Percentiles rank a stretch among this genome's conserved stretches.
These are phyloP conservation scores for Leishmania tropica DNA, from an alignment of 208 protist genomes.

Conservation along the genomic window DNA sequence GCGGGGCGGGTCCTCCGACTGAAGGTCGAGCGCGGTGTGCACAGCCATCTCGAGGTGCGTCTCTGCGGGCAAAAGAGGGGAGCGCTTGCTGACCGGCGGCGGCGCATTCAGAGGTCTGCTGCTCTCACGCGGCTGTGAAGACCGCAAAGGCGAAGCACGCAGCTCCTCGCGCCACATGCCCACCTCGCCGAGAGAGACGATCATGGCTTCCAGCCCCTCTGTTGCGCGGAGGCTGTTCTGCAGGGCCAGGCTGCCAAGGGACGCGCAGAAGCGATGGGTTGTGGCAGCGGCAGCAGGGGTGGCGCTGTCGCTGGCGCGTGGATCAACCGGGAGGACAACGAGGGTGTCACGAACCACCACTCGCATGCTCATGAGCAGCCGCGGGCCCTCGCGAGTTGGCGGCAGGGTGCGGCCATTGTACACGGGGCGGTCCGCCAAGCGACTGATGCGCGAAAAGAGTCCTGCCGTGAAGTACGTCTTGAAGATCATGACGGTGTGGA, in stretches of 20 bases:
- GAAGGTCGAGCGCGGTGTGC: constrained; percentile 52
- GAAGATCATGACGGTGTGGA: constrained; percentile 73
- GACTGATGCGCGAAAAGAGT: constrained; percentile 61
- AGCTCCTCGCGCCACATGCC: constrained; percentile 41
- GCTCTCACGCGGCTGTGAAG: not conserved
- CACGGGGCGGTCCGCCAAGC: constrained; percentile 57
- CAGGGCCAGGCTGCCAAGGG: constrained; percentile 56
- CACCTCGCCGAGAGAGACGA: constrained; percentile 70
- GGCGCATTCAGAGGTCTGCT: not conserved
- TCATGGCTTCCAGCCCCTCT: constrained; percentile 65
- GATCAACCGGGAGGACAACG: constrained; percentile 73
- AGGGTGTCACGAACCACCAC: constrained; percentile 62
- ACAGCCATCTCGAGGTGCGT: constrained; percentile 63
- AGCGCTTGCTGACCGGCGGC: constrained; percentile 7
- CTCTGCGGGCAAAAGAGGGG: constrained; percentile 45
- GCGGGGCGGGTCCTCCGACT: constrained; percentile 49
- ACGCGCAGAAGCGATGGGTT: constrained; percentile 46
- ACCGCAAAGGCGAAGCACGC: not conserved
- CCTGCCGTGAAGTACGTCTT: constrained; percentile 74
- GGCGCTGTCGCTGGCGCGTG: constrained; percentile 23
- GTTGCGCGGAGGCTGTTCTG: constrained; percentile 69
- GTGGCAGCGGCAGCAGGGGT: not conserved
- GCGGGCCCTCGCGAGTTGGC: constrained; percentile 45
- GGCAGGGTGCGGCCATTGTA: constrained; percentile 72
- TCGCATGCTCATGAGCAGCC: constrained; percentile 74